Conservation (phyloP, 768 basidiomycete genomes). For the Roridomyces roridus region DNA sequence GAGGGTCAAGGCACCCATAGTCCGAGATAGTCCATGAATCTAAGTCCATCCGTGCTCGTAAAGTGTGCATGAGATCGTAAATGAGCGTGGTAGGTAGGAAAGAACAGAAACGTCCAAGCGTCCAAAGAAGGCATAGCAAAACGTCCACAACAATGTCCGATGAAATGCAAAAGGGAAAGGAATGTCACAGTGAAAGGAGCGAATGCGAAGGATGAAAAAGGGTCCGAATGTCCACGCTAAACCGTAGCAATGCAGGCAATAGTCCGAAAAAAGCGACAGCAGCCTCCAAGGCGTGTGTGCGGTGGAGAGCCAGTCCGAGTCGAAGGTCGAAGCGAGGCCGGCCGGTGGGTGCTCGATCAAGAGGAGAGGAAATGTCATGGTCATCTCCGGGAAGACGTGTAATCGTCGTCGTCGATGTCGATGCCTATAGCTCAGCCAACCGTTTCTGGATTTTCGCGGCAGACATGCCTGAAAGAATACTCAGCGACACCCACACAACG, state of each 20-base stretch:
- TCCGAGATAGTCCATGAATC: background rate
- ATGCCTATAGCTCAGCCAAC: constrained; percentile 27
- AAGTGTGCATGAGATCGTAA: constrained; percentile 25
- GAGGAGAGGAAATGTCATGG: constrained; percentile 20
- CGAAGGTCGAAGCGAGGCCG: constrained; percentile 12
- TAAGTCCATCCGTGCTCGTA: constrained; percentile 23
- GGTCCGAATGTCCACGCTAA: background rate
- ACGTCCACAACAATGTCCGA: constrained; percentile 1
- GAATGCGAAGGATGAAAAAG: background rate
- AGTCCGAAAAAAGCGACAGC: constrained; percentile 9
- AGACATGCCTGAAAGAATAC: constrained; percentile 18
- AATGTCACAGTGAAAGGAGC: too few species aligned
- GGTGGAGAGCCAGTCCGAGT: constrained; percentile 26
- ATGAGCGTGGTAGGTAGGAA: constrained; percentile 15
- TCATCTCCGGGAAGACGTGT: constrained; percentile 25
- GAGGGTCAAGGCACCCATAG: background rate
- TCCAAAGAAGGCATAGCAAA: constrained; percentile 4
- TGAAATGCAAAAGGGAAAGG: background rate
- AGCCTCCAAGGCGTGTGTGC: constrained; percentile 22
- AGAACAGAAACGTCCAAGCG: background rate
- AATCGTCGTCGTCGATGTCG: constrained; percentile 6
- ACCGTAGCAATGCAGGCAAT: constrained; percentile 2
- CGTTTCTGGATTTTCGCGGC: constrained; percentile 30
- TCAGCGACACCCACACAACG: background rate
- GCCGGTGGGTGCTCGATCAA: background rate